Conservation (phyloP, 768 basidiomycete genomes). For the Mycena rebaudengoi region DNA sequence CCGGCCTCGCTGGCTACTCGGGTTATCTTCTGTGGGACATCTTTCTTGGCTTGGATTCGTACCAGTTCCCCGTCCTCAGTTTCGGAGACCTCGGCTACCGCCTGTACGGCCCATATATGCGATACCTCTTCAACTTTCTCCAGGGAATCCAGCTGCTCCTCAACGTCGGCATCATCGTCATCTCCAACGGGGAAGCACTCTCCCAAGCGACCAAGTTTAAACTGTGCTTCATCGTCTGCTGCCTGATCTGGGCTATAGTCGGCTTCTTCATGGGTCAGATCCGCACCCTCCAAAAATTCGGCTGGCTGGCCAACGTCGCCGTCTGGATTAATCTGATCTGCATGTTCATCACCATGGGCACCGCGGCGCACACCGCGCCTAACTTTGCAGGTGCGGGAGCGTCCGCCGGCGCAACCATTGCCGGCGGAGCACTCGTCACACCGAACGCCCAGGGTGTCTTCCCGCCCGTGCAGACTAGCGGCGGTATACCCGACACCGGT, state of each 20-base stretch:
- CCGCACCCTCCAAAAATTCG: conserved; percentile 15
- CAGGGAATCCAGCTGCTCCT: conserved; percentile 10
- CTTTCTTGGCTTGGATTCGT: conserved; percentile 12
- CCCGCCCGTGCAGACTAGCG: conserved; percentile 14
- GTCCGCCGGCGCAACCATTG: conserved; percentile 8
- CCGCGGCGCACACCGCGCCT: conserved; percentile 3
- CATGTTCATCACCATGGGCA: conserved; percentile 18
- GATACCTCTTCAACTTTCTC: conserved; percentile 9
- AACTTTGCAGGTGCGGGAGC: not conserved
- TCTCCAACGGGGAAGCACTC: conserved; percentile 14
- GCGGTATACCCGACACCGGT: conserved; percentile 8
- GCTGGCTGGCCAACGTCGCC: conserved; percentile 15
- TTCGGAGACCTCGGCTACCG: conserved; percentile 14
- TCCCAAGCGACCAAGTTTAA: conserved; percentile 14
- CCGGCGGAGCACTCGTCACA: conserved; percentile 7
- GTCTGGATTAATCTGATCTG: conserved; percentile 15
- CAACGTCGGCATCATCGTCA: conserved; percentile 14
- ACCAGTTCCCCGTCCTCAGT: conserved; percentile 14
- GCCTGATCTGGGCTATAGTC: conserved; percentile 11
- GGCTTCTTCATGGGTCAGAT: conserved; percentile 13
- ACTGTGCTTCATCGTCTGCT: conserved; percentile 16
- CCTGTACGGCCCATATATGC: conserved; percentile 12
- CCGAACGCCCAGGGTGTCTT: conserved; percentile 14
- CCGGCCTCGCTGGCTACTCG: conserved; percentile 11
- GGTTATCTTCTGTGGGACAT: conserved; percentile 15